Evolutionary conservation across 768 basidiomycete genomes (phyloP), one percentile per base, ranked within the genome.

Genomic region (Tulasnella sp.): DNA sequence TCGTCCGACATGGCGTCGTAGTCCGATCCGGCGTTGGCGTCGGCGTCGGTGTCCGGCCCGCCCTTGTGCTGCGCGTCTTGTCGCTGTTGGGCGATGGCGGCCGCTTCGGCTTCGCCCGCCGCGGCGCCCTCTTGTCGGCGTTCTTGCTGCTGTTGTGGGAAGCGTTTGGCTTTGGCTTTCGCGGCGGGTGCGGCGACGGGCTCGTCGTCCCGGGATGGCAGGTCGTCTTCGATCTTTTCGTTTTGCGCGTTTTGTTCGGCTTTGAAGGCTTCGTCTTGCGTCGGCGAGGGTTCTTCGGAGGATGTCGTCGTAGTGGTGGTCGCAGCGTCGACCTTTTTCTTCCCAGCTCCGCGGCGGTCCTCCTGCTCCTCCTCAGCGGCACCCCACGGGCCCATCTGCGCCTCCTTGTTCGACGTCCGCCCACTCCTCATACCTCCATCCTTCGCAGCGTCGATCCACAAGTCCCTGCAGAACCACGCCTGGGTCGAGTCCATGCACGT

Each of bases 401-500:
- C 64, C 24, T n/a, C n/a, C n/a, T 80, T 75, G 11, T 72, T 78
- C 18, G 73, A 34, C 48, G 48, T 76, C 34, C 80, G 5, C 1
- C 75, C 58, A 11, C 54, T 54, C 80, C 81, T 60, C 37, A 72
- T 72, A 2, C 76, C 76, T 12, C 92, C 93, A 75, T 94, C 94
- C 40, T 89, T 88, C 0, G 97, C 97, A 72, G 93, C 93, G 82
- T 90, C 90, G n/a, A 96, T 90, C 98, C 98, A 99, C 54, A 99
- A 88, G 86, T 99, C 98, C 50, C 98, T 88, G 83, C 98, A 99
- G 88, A 99, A 99, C 94, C 95, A 99, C 46, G 97, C 96, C 86
- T 99, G 98, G 54, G 92, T 94, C 84, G 95, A 97, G 85, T 99
- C 98, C 84, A 98, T 90, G 85, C 98, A 99, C 41, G 93, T 87